phyloP scores from a whole-genome alignment of 768 basidiomycete genomes.

The Calocybe gangraenosa region DNA sequence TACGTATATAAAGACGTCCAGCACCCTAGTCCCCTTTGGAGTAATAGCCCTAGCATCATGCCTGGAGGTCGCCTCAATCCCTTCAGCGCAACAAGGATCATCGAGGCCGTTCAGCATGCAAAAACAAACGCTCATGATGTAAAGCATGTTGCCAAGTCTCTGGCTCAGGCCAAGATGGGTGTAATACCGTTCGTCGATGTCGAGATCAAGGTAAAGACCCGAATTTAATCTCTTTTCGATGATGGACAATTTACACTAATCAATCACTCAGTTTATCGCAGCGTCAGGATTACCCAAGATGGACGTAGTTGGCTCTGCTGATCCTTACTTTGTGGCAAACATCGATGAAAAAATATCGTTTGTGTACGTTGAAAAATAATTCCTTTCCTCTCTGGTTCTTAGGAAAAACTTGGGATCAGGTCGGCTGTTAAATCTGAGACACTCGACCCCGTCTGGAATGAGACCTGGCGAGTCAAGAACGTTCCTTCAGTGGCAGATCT shows the following conservation, averaged over 20 bases:
- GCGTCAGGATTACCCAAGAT: slow-evolving; percentile 67
- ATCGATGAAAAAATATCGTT: slow-evolving; percentile 61
- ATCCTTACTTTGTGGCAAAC: slow-evolving; percentile 71
- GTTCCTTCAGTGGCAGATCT: slow-evolving; percentile 63
- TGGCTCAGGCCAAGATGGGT: slow-evolving; percentile 28
- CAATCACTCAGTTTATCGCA: slow-evolving; percentile 54
- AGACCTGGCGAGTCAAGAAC: slow-evolving; percentile 68
- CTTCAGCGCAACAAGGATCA: slow-evolving; percentile 30
- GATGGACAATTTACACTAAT: neutral
- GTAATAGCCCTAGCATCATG: too few relatives aligned
- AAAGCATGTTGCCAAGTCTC: slow-evolving; percentile 25
- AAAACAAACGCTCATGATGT: slow-evolving; percentile 29
- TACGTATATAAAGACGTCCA: too few relatives aligned
- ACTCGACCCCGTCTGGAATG: slow-evolving; percentile 70
- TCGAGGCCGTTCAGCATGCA: slow-evolving; percentile 26
- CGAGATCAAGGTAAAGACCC: slow-evolving; percentile 52
- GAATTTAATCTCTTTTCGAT: slow-evolving; percentile 2
- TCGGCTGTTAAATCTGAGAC: slow-evolving; percentile 61
- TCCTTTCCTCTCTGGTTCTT: neutral
- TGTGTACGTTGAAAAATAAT: slow-evolving; percentile 39
- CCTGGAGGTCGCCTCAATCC: slow-evolving; percentile 27
- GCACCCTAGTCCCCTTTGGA: too few relatives aligned
- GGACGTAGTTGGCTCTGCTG: slow-evolving; percentile 59
- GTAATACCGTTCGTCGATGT: slow-evolving; percentile 53
- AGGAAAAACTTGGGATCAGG: slow-evolving; percentile 28